These are phyloP conservation scores for Malus sieversii DNA, from an alignment of 306 rosid genomes.

Conservation along the genomic window DNA sequence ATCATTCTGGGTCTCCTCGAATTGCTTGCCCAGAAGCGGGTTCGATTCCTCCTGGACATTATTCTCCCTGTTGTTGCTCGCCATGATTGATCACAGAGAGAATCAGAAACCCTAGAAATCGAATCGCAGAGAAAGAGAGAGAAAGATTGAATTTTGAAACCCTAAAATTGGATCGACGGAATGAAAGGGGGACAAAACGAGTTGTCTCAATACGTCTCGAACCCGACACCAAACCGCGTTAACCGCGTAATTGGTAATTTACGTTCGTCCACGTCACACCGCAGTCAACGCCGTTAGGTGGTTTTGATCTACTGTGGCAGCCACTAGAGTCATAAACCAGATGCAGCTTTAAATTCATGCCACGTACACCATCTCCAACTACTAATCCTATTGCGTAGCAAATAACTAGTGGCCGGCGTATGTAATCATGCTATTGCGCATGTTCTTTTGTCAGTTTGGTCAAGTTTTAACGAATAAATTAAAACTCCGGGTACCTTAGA, in stretches of 20 bases:
- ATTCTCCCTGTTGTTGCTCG: slow-evolving; percentile 8
- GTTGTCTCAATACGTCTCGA: neutral
- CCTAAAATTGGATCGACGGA: neutral
- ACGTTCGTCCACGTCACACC: neutral
- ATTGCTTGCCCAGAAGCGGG: slow-evolving; percentile 53
- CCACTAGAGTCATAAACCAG: neutral
- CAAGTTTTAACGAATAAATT: neutral
- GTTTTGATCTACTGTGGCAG: neutral
- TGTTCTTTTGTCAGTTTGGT: neutral
- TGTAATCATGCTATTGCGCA: neutral
- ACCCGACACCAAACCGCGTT: neutral
- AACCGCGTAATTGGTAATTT: neutral
- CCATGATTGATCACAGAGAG: slow-evolving; percentile 27
- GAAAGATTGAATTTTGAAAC: neutral
- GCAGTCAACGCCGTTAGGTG: neutral
- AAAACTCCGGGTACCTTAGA: too few species aligned
- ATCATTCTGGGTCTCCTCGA: slow-evolving; percentile 19
- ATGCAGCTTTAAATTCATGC: neutral
- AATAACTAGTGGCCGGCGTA: neutral
- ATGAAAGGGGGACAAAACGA: neutral
- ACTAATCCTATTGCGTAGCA: neutral
- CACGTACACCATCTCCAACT: neutral
- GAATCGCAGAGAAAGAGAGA: neutral
- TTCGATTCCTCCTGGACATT: slow-evolving; percentile 50
- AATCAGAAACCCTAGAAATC: neutral